Percentiles rank a stretch among this genome's conserved stretches.
These are phyloP conservation scores for Cyclocybe aegerita DNA, from an alignment of 768 basidiomycete genomes.

Conservation along the genomic window DNA sequence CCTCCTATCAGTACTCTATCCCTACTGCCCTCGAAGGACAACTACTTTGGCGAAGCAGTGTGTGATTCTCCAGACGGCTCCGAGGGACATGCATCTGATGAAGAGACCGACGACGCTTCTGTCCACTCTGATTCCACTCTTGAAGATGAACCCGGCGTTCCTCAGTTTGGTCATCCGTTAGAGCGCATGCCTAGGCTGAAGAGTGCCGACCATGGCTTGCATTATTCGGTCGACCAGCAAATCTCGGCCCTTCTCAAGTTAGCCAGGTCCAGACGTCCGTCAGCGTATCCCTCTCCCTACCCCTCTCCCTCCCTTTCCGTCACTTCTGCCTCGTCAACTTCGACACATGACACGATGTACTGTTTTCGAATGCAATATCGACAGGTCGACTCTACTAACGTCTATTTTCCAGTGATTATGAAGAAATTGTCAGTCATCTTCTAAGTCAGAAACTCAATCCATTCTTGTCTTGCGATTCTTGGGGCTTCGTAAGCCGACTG, in stretches of 20 bases:
- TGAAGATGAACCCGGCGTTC: slow-evolving; percentile 22
- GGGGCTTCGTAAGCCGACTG: slow-evolving; percentile 18
- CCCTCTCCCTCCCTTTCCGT: slow-evolving; percentile 16
- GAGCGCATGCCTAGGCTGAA: slow-evolving; percentile 31
- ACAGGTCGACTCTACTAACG: neutral
- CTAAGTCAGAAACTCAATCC: slow-evolving; percentile 18
- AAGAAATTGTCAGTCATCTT: slow-evolving; percentile 21
- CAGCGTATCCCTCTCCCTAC: slow-evolving; percentile 17
- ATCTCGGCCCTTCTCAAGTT: slow-evolving; percentile 18
- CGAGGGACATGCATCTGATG: slow-evolving; percentile 5
- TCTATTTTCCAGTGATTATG: slow-evolving; percentile 10
- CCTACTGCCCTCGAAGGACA: slow-evolving; percentile 1
- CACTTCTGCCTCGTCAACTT: slow-evolving; percentile 16
- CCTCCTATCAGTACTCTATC: neutral
- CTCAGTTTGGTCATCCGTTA: slow-evolving; percentile 31
- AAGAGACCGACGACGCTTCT: slow-evolving; percentile 13
- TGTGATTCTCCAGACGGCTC: slow-evolving; percentile 22
- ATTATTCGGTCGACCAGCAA: slow-evolving; percentile 17
- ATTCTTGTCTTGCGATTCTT: slow-evolving; percentile 12
- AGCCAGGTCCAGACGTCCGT: too few relatives aligned
- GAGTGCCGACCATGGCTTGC: slow-evolving; percentile 22
- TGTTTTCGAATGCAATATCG: neutral
- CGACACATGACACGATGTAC: slow-evolving; percentile 14
- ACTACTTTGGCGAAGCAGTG: slow-evolving; percentile 16
- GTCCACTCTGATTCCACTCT: slow-evolving; percentile 30